Evolutionary conservation across 2,329 filamentous ascomycete species (phyloP).

Genomic region (Byssochlamys sp.): DNA sequence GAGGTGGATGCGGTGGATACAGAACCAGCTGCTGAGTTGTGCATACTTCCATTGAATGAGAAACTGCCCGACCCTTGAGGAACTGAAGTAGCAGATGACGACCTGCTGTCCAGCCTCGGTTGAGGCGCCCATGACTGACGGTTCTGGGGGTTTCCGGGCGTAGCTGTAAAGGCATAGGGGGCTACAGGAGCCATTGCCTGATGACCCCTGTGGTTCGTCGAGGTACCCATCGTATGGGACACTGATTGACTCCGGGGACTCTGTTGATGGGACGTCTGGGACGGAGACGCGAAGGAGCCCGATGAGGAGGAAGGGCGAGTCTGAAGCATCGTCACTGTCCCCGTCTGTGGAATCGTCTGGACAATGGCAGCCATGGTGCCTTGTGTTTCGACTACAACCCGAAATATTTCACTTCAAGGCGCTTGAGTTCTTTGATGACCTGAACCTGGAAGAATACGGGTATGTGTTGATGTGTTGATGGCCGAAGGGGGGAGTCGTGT

Average conservation of each 20-base stretch:
- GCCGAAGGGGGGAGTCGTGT: not conserved
- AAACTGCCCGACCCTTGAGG: slow-evolving; percentile 29
- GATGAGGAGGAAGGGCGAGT: slow-evolving; percentile 58
- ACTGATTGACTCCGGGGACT: slow-evolving; percentile 27
- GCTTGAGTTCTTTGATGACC: not conserved
- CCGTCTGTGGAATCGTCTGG: slow-evolving; percentile 66
- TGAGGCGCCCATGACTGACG: slow-evolving; percentile 46
- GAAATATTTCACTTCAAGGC: slow-evolving; percentile 9
- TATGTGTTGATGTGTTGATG: not conserved
- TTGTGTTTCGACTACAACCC: slow-evolving; percentile 14
- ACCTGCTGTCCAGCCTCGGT: slow-evolving; percentile 48
- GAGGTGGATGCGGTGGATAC: slow-evolving; percentile 46
- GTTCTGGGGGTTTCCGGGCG: slow-evolving; percentile 51
- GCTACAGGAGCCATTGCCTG: slow-evolving; percentile 60
- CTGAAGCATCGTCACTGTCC: slow-evolving; percentile 66
- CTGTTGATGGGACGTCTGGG: slow-evolving; percentile 30
- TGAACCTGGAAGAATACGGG: slow-evolving; percentile 10
- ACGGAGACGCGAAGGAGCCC: slow-evolving; percentile 41
- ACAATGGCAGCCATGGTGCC: slow-evolving; percentile 73
- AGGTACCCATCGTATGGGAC: slow-evolving; percentile 29
- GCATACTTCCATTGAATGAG: slow-evolving; percentile 23
- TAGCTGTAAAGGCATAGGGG: slow-evolving; percentile 66
- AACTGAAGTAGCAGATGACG: slow-evolving; percentile 43
- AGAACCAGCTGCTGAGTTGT: slow-evolving; percentile 43
- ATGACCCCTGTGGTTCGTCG: slow-evolving; percentile 41